phyloP scores from a whole-genome alignment of 495 filamentous ascomycete species.

The Copromyces sp. region DNA sequence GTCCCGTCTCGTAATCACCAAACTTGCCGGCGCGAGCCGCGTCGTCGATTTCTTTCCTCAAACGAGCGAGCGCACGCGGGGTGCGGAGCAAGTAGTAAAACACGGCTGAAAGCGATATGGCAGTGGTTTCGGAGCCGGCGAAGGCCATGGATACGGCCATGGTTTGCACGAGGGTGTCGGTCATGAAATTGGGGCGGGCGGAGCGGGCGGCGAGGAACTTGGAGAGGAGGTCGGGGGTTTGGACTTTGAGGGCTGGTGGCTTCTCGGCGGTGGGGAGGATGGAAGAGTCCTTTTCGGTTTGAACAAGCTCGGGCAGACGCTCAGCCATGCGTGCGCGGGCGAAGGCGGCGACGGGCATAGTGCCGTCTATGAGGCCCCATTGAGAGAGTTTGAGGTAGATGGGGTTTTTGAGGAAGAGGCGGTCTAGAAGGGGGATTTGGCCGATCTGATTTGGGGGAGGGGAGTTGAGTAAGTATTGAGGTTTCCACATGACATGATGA shows the following conservation, averaged over 20 bases:
- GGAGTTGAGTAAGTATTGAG: slow-evolving; percentile 3
- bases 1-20: slow-evolving; percentile 38
- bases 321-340: slow-evolving; percentile 45
- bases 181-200: slow-evolving; percentile 57
- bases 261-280: slow-evolving; percentile 26
- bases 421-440: slow-evolving; percentile 55
- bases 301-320: slow-evolving; percentile 30
- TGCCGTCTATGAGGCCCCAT: slow-evolving; percentile 41
- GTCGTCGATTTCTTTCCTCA: slow-evolving; percentile 45
- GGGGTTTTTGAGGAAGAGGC: slow-evolving; percentile 50
- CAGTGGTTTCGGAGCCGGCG: slow-evolving; percentile 53
- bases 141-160: slow-evolving; percentile 59
- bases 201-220: slow-evolving; percentile 51
- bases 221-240: slow-evolving; percentile 48
- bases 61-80: slow-evolving; percentile 30
- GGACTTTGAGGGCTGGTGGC: slow-evolving; percentile 31
- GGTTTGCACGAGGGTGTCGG: slow-evolving; percentile 49
- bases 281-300: slow-evolving; percentile 20
- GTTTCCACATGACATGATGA: background rate
- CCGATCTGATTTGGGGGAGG: slow-evolving; percentile 39
- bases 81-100: slow-evolving; percentile 57
- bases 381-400: slow-evolving; percentile 41
- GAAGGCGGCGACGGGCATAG: slow-evolving; percentile 53
- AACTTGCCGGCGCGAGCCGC: slow-evolving; percentile 38
- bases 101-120: slow-evolving; percentile 49